phyloP scores from a whole-genome alignment of 2,329 filamentous ascomycete genomes.

The Scolecobasidium constrictum region DNA sequence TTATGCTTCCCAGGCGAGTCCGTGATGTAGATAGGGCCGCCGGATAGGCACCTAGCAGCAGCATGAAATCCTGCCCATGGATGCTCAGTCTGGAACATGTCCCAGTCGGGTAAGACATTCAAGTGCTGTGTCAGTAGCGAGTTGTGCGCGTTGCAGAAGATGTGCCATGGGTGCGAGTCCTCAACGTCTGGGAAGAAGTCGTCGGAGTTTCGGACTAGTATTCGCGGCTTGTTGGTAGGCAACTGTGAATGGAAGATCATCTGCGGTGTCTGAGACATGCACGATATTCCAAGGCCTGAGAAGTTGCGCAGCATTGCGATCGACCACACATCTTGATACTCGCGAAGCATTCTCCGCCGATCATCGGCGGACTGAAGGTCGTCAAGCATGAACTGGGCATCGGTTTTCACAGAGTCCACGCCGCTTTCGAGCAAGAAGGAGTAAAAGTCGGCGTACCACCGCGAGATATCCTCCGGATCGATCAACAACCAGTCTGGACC shows the following conservation, averaged over 20 bases:
- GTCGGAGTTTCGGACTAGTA: slow-evolving; percentile 75
- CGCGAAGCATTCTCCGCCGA: slow-evolving; percentile 58
- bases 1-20: slow-evolving; percentile 79
- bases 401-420: slow-evolving; percentile 83
- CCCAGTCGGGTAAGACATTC: slow-evolving; percentile 78
- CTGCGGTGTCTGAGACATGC: slow-evolving; percentile 87
- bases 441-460: slow-evolving; percentile 89
- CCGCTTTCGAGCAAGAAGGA: slow-evolving; percentile 61
- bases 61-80: slow-evolving; percentile 75
- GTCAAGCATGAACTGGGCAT: slow-evolving; percentile 85
- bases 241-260: slow-evolving; percentile 78
- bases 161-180: slow-evolving; percentile 82
- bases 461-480: slow-evolving; percentile 58
- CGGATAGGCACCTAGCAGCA: slow-evolving; percentile 78
- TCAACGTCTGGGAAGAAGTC: slow-evolving; percentile 84
- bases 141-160: slow-evolving; percentile 91
- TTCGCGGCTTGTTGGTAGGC: slow-evolving; percentile 59
- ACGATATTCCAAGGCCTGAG: slow-evolving; percentile 67
- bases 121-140: slow-evolving; percentile 70
- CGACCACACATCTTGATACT: slow-evolving; percentile 81
- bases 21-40: slow-evolving; percentile 90
- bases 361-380: slow-evolving; percentile 56
- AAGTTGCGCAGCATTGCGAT: slow-evolving; percentile 70
- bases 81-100: slow-evolving; percentile 61
- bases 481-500: slow-evolving; percentile 63